Percentiles rank a stretch among this genome's conserved stretches.
Evolutionary conservation across 495 filamentous ascomycete genomes (phyloP).

Genomic region (Friedmanniomyces simplex): DNA sequence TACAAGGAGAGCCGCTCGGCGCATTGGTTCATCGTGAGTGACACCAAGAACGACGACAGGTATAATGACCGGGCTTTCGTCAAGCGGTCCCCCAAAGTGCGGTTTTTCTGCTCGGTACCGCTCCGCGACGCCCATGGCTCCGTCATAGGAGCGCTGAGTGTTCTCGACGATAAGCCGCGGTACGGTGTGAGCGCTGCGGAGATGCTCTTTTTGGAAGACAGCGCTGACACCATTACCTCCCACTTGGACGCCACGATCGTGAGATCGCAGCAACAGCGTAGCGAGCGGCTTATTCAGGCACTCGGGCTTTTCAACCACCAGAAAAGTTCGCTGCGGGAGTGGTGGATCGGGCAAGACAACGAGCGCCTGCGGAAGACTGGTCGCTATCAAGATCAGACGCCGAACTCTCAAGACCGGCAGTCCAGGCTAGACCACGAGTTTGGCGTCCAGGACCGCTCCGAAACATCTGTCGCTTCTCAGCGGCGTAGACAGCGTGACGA

Average conservation of each 20-base stretch:
- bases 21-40: slow-evolving; percentile 4
- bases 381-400: not conserved
- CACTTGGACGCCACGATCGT: slow-evolving; percentile 34
- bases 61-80: slow-evolving; percentile 1
- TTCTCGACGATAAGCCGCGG: slow-evolving; percentile 12
- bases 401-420: not conserved
- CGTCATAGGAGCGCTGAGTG: slow-evolving; percentile 9
- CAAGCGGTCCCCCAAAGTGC: not conserved
- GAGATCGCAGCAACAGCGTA: slow-evolving; percentile 28
- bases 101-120: slow-evolving; percentile 16
- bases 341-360: slow-evolving; percentile 7
- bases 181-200: slow-evolving; percentile 29
- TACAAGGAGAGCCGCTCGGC: slow-evolving; percentile 1
- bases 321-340: slow-evolving; percentile 1
- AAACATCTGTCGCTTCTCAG: not conserved
- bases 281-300: slow-evolving; percentile 32
- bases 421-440: not conserved
- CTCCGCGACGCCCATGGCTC: slow-evolving; percentile 7
- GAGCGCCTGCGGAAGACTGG: not conserved
- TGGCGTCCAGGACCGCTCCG: not conserved
- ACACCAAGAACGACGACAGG: not conserved
- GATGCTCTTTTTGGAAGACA: slow-evolving; percentile 32
- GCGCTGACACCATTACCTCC: slow-evolving; percentile 34
- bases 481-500: not conserved
- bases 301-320: slow-evolving; percentile 5